Evolutionary conservation across 495 filamentous ascomycete genomes (phyloP), one percentile per base, ranked within the genome.

Genomic region (Penicillium dipodomyicola): DNA sequence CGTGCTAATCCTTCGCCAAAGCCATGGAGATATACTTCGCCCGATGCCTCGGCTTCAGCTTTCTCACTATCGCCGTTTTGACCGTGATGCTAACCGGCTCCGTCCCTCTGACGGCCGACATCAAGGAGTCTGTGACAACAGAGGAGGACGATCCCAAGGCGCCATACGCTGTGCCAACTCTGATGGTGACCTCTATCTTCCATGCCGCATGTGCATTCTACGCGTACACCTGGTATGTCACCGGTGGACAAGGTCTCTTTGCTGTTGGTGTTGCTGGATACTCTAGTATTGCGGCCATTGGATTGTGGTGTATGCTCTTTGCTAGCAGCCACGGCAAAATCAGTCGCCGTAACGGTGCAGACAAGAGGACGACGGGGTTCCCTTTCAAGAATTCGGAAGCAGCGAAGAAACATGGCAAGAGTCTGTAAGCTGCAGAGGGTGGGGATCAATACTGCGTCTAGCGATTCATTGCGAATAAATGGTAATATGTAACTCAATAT

Each of bases 281-380:
- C 49, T 77, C 76, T 2, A 14, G 68, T 14, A 68, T 95, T 52
- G 82, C 82, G 9, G 72, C 76, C 3, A 67, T 90, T 17, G 91
- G 86, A 5, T 63, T 87, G 9, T 95, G 89, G 89, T 85, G 85
- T 60, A 60, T 91, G 49, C 63, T 95, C 40, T 96, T 95, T 65
- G 89, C 80, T 1, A 86, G 76, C 39, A 83, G 80, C 22, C 72
- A 82, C 59, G 84, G 82, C 2, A 73, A 76, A 50, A 86, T 91
- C 48, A 87, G 80, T 64, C 76, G 81, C 57, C 82, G 80, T 69
- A 93, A 87, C 0, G 89, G 89, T 0, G 87, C 84, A 5, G 91
- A 94, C 67, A 89, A 90, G 76, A 79, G 88, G 65, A 90, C 83
- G 14, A 83, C 86, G 56, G 87, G 88, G 25, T 96, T 86, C 65